Evolutionary conservation across 108 stramenopile species (phyloP).

Genomic region (Nitzschia sp.): DNA sequence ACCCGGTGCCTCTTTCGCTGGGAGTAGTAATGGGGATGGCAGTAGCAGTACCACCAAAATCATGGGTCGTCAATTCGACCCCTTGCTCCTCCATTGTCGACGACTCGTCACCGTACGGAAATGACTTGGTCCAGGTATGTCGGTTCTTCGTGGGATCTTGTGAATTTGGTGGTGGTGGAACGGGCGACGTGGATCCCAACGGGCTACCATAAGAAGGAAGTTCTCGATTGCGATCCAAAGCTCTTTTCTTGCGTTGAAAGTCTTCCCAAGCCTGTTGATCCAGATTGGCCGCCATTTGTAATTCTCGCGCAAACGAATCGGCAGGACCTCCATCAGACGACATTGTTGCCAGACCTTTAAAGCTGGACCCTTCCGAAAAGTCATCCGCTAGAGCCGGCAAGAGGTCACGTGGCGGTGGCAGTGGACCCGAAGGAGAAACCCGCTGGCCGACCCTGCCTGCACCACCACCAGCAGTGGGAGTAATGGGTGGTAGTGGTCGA

Average conservation of each 20-base stretch:
- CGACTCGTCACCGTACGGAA: conserved; percentile 40
- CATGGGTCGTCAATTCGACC: conserved; percentile 7
- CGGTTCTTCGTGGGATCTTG: background rate
- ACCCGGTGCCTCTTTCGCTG: background rate
- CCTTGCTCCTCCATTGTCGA: background rate
- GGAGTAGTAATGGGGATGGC: too few relatives aligned
- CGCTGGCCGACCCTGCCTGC: too few relatives aligned
- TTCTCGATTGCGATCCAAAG: conserved; percentile 1
- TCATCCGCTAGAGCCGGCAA: background rate
- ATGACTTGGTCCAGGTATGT: conserved; percentile 16
- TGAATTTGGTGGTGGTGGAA: conserved; percentile 13
- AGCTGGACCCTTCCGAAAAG: background rate
- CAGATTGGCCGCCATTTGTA: conserved; percentile 35
- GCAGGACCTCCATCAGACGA: conserved; percentile 16
- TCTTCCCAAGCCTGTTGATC: conserved; percentile 46
- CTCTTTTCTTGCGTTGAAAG: conserved; percentile 23
- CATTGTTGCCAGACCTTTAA: background rate
- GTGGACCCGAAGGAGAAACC: background rate
- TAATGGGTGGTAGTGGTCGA: background rate
- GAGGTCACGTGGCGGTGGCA: background rate
- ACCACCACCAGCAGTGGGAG: conserved; percentile 5
- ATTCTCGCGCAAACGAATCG: conserved; percentile 44
- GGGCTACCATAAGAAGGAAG: background rate
- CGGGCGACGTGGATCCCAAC: background rate
- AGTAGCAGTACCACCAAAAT: conserved; percentile 5